These are phyloP conservation scores for Penicillium sp. DNA, from an alignment of 2,329 filamentous ascomycete genomes.

Conservation along the genomic window DNA sequence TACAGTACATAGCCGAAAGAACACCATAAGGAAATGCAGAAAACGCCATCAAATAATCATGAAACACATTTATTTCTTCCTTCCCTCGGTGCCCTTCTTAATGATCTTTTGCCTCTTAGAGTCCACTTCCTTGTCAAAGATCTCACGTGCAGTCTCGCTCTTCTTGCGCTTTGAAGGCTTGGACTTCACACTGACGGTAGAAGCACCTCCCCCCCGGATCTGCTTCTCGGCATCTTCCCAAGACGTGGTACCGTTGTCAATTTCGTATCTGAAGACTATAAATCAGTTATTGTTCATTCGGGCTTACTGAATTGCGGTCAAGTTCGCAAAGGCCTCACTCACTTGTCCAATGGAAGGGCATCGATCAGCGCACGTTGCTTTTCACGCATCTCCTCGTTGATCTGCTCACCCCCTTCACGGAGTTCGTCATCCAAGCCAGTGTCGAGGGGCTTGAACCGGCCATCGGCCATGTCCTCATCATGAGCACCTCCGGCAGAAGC, in stretches of 20 bases:
- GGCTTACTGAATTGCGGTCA: not conserved
- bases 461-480: slow-evolving; percentile 61
- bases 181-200: slow-evolving; percentile 62
- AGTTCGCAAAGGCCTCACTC: slow-evolving; percentile 41
- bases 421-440: slow-evolving; percentile 75
- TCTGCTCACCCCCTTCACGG: slow-evolving; percentile 75
- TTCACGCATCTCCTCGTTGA: slow-evolving; percentile 66
- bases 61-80: slow-evolving; percentile 31
- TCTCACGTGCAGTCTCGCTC: slow-evolving; percentile 52
- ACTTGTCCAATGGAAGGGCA: slow-evolving; percentile 83
- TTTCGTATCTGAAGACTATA: slow-evolving; percentile 42
- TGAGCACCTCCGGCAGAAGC: slow-evolving; percentile 58
- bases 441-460: slow-evolving; percentile 68
- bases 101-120: slow-evolving; percentile 46
- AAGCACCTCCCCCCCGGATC: slow-evolving; percentile 56
- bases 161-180: slow-evolving; percentile 80
- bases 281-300: slow-evolving; percentile 43
- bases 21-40: slow-evolving; percentile 14
- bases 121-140: slow-evolving; percentile 45
- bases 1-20: slow-evolving; percentile 7
- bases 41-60: slow-evolving; percentile 15
- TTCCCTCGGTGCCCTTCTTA: slow-evolving; percentile 45
- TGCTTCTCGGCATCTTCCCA: slow-evolving; percentile 71
- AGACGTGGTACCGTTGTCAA: slow-evolving; percentile 47
- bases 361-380: slow-evolving; percentile 88